These are phyloP conservation scores for Symmetrospora coprosmae DNA, from an alignment of 768 basidiomycete genomes.

Conservation along the genomic window DNA sequence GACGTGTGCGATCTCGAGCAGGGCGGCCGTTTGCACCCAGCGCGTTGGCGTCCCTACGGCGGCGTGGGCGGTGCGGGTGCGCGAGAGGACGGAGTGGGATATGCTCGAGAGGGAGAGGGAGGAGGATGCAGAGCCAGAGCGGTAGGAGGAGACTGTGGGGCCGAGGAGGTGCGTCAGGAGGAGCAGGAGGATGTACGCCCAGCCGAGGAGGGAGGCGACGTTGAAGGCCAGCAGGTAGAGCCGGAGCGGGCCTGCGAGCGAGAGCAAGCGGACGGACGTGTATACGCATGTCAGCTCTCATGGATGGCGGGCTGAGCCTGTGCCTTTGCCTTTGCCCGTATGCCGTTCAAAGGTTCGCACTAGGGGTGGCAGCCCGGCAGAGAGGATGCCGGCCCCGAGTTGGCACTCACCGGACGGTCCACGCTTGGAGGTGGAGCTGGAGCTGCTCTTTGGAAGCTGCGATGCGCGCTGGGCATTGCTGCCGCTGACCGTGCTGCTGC, in stretches of 20 bases:
- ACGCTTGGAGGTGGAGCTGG: too few relatives aligned
- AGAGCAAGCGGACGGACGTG: too few relatives aligned
- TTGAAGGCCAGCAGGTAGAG: constrained; percentile 69
- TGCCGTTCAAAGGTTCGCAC: too few relatives aligned
- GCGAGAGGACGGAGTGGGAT: constrained; percentile 41
- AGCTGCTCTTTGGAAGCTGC: too few relatives aligned
- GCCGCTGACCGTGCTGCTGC: too few relatives aligned
- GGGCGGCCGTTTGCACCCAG: constrained; percentile 67
- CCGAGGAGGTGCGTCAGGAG: constrained; percentile 29
- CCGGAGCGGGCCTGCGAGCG: neutral
- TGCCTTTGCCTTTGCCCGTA: too few relatives aligned
- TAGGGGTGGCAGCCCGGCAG: too few relatives aligned
- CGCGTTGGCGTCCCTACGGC: constrained; percentile 44
- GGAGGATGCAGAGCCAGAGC: constrained; percentile 38
- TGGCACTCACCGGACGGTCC: too few relatives aligned
- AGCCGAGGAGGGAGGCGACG: constrained; percentile 54
- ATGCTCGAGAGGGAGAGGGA: constrained; percentile 34
- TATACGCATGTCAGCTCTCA: too few relatives aligned
- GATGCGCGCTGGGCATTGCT: too few relatives aligned
- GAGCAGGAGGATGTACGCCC: constrained; percentile 54
- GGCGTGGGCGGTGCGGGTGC: constrained; percentile 49
- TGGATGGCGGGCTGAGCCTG: too few relatives aligned
- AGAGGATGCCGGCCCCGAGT: too few relatives aligned
- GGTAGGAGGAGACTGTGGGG: constrained; percentile 36
- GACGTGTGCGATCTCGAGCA: constrained; percentile 71